phyloP scores from a whole-genome alignment of 75 land plant species.

The Pinus taeda region DNA sequence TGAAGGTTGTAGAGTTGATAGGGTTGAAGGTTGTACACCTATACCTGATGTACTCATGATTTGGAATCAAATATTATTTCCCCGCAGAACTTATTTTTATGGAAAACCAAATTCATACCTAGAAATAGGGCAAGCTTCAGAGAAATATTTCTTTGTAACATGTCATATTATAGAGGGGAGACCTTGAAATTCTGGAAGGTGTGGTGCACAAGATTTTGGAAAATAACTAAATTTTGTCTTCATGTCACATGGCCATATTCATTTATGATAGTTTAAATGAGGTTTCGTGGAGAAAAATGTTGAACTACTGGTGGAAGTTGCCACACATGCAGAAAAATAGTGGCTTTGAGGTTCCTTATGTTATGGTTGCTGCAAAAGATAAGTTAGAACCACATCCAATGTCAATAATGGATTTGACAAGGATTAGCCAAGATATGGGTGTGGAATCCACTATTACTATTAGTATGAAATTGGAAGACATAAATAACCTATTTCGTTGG shows the following conservation, averaged over 20 bases:
- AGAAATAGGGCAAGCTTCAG: too few species aligned
- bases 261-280: slow-evolving; percentile 43
- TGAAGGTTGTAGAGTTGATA: too few species aligned
- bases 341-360: slow-evolving; percentile 45
- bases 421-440: slow-evolving; percentile 38
- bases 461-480: slow-evolving; percentile 43
- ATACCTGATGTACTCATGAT: too few species aligned
- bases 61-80: too few species aligned
- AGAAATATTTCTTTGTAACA: too few species aligned
- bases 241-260: slow-evolving; percentile 41
- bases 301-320: slow-evolving; percentile 19
- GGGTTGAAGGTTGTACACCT: too few species aligned
- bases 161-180: too few species aligned
- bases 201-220: slow-evolving; percentile 20
- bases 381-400: slow-evolving; percentile 32
- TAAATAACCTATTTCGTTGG: slow-evolving; percentile 61
- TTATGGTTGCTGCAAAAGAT: slow-evolving; percentile 39
- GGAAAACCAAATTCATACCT: too few species aligned
- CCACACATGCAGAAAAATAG: slow-evolving; percentile 26
- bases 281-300: slow-evolving; percentile 25
- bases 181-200: slow-evolving; percentile 25
- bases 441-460: slow-evolving; percentile 39
- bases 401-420: slow-evolving; percentile 1
- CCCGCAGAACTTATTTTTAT: too few species aligned
- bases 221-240: slow-evolving; percentile 32